Evolutionary conservation across 257 asterid genomes (phyloP).

Genomic region (Pogostemon cablin): DNA sequence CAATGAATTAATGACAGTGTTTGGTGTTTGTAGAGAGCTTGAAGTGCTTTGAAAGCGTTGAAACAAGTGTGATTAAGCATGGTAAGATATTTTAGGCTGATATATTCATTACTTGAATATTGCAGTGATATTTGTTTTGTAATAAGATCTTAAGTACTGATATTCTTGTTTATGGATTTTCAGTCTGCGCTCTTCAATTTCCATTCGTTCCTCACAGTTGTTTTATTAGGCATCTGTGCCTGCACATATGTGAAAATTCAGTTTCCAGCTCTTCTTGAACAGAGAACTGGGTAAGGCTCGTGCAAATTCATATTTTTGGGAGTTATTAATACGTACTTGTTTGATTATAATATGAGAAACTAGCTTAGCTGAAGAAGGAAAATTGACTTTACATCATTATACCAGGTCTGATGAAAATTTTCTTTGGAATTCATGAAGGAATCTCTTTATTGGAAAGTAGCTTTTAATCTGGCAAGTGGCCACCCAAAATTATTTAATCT

Average conservation of each 20-base stretch:
- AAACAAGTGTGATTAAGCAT: conserved; percentile 32
- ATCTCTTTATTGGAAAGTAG: not conserved
- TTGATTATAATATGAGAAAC: conserved; percentile 2
- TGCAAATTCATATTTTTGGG: conserved; percentile 16
- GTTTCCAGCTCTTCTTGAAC: conserved; percentile 88
- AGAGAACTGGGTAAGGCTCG: conserved; percentile 73
- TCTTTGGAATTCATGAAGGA: not conserved
- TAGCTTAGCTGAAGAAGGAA: conserved; percentile 10
- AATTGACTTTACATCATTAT: not conserved
- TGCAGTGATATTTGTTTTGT: conserved; percentile 19
- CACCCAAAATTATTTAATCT: not conserved
- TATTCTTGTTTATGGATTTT: conserved; percentile 29
- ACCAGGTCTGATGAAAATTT: conserved; percentile 12
- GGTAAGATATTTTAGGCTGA: conserved; percentile 36
- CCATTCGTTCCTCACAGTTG: conserved; percentile 91
- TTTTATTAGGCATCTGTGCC: conserved; percentile 84
- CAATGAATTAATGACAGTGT: conserved; percentile 17
- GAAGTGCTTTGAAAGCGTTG: conserved; percentile 26
- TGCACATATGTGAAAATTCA: conserved; percentile 89
- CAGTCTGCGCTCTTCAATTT: conserved; percentile 89
- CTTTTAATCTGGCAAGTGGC: not conserved
- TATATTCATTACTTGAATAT: not conserved
- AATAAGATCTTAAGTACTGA: conserved; percentile 32
- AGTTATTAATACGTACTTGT: conserved; percentile 1
- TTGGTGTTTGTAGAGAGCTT: conserved; percentile 31